These are phyloP conservation scores for Dipteronia sinensis DNA, from an alignment of 345 rosid species.

Conservation along the genomic window DNA sequence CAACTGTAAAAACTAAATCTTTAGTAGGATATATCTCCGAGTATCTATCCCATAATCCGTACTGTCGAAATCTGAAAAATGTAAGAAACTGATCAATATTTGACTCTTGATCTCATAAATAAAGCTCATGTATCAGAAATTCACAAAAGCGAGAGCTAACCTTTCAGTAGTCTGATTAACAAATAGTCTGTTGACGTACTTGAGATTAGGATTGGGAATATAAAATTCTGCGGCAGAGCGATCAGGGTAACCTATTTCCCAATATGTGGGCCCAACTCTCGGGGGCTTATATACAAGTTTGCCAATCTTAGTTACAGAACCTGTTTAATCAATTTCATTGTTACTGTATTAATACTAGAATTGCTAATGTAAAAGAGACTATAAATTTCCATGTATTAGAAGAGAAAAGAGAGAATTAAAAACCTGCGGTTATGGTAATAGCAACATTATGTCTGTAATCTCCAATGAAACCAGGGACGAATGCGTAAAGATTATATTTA, in stretches of 20 bases:
- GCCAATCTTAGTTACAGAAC: slow-evolving; percentile 53
- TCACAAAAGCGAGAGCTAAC: slow-evolving; percentile 24
- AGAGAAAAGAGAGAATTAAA: slow-evolving; percentile 8
- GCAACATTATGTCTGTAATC: slow-evolving; percentile 50
- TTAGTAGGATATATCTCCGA: slow-evolving; percentile 54
- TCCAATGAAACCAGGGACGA: slow-evolving; percentile 70
- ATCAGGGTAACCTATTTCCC: slow-evolving; percentile 89
- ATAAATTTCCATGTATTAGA: neutral
- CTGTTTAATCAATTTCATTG: slow-evolving; percentile 20
- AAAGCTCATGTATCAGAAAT: neutral
- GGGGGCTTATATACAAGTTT: slow-evolving; percentile 58
- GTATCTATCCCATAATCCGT: slow-evolving; percentile 87
- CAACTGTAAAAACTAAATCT: slow-evolving; percentile 67
- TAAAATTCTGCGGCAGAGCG: slow-evolving; percentile 75
- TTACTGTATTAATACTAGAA: neutral
- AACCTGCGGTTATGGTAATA: slow-evolving; percentile 59
- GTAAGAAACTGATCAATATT: neutral
- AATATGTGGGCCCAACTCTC: slow-evolving; percentile 73
- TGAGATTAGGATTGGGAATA: slow-evolving; percentile 72
- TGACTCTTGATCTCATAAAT: neutral
- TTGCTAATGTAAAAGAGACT: neutral
- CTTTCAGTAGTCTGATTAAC: slow-evolving; percentile 52
- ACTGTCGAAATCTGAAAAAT: slow-evolving; percentile 66
- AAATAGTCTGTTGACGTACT: slow-evolving; percentile 60
- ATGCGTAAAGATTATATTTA: slow-evolving; percentile 63